phyloP scores from a whole-genome alignment of 2,329 filamentous ascomycete genomes.

The Fusarium nematophilum region DNA sequence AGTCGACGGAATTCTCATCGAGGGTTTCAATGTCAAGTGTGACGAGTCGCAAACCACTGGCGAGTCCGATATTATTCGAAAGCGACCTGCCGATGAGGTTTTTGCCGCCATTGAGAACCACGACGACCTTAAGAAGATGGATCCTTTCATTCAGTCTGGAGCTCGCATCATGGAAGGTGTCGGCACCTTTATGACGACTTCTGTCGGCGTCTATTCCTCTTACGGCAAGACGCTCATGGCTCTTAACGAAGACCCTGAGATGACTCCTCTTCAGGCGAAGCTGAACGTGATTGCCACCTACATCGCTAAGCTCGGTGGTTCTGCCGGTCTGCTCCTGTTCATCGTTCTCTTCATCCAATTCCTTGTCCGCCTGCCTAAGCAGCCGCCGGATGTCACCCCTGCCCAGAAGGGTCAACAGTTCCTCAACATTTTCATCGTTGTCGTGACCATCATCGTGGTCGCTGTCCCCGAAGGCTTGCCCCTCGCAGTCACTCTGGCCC shows the following conservation, averaged over 20 bases:
- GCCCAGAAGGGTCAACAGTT: slow-evolving; percentile 83
- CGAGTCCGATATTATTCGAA: slow-evolving; percentile 80
- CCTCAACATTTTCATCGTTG: slow-evolving; percentile 80
- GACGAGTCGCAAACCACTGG: slow-evolving; percentile 84
- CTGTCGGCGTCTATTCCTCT: slow-evolving; percentile 77
- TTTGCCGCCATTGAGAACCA: slow-evolving; percentile 75
- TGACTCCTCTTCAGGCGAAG: slow-evolving; percentile 81
- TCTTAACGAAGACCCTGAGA: slow-evolving; percentile 78
- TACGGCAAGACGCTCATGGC: slow-evolving; percentile 82
- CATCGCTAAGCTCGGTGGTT: slow-evolving; percentile 82
- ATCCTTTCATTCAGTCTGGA: slow-evolving; percentile 88
- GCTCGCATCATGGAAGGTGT: slow-evolving; percentile 81
- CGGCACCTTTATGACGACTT: slow-evolving; percentile 79
- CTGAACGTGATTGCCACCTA: slow-evolving; percentile 80
- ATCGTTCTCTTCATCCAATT: slow-evolving; percentile 89
- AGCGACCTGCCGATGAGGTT: slow-evolving; percentile 74
- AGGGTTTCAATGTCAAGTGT: slow-evolving; percentile 79
- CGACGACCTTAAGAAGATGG: slow-evolving; percentile 76
- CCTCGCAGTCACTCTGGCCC: slow-evolving; percentile 79
- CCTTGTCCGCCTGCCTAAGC: slow-evolving; percentile 71
- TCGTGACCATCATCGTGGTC: slow-evolving; percentile 83
- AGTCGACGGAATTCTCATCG: slow-evolving; percentile 78
- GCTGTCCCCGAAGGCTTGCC: slow-evolving; percentile 83
- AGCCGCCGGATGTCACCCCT: slow-evolving; percentile 61
- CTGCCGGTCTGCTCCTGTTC: slow-evolving; percentile 82